phyloP scores from a whole-genome alignment of 352 stramenopile species.

The Phytophthora nicotianae region DNA sequence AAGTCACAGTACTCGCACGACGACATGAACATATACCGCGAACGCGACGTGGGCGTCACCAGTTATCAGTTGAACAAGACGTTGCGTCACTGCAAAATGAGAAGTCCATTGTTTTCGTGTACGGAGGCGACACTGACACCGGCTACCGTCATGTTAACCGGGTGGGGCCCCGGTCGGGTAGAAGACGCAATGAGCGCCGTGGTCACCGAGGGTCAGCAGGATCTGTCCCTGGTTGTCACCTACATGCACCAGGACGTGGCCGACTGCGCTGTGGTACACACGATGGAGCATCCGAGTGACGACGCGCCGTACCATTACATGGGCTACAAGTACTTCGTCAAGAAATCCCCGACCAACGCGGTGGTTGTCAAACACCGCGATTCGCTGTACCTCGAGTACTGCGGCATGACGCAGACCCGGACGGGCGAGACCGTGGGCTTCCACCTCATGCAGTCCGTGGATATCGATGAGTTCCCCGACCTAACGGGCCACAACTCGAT shows the following conservation, averaged over 20 bases:
- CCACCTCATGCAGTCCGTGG: constrained; percentile 51
- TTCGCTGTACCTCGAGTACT: constrained; percentile 50
- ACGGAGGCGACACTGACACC: constrained; percentile 29
- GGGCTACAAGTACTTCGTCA: constrained; percentile 68
- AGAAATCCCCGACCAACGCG: constrained; percentile 38
- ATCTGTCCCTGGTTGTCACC: constrained; percentile 54
- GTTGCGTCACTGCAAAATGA: constrained; percentile 28
- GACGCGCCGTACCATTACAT: constrained; percentile 54
- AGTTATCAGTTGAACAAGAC: constrained; percentile 26
- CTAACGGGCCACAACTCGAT: constrained; percentile 50
- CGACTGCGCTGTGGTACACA: constrained; percentile 57
- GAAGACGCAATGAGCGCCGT: constrained; percentile 59
- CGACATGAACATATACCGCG: constrained; percentile 50
- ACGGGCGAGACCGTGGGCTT: constrained; percentile 46
- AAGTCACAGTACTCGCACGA: constrained; percentile 42
- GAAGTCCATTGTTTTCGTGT: constrained; percentile 25
- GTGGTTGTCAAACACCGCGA: constrained; percentile 39
- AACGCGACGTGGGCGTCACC: constrained; percentile 38
- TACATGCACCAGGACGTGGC: constrained; percentile 63
- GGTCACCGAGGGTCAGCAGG: constrained; percentile 49
- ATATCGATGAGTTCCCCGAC: constrained; percentile 46
- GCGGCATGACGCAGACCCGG: constrained; percentile 36
- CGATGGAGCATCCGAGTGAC: constrained; percentile 49
- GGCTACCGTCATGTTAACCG: constrained; percentile 38
- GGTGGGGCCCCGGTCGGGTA: constrained; percentile 42